Evolutionary conservation across 2,329 filamentous ascomycete species (phyloP).

Genomic region (Trichoderma oligosporum): DNA sequence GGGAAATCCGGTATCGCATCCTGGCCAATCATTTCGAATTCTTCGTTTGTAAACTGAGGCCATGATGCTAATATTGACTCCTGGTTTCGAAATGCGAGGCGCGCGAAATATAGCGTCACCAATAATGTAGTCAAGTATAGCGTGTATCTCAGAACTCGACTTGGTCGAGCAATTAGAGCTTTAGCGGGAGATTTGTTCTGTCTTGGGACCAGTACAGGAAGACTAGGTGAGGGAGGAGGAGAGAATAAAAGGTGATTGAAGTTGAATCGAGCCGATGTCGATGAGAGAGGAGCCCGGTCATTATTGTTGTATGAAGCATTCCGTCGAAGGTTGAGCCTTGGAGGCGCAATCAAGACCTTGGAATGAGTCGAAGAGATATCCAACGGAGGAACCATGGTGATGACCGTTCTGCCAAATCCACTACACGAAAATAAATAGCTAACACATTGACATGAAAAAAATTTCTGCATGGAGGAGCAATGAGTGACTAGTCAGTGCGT

Average conservation of each 20-base stretch:
- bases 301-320: conserved; percentile 54
- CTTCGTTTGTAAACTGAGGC: conserved; percentile 42
- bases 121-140: conserved; percentile 51
- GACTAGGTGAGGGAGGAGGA: conserved; percentile 65
- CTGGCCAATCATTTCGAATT: conserved; percentile 65
- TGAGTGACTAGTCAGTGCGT: neutral
- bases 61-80: conserved; percentile 30
- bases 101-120: conserved; percentile 48
- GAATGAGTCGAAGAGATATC: conserved; percentile 44
- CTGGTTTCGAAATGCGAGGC: conserved; percentile 29
- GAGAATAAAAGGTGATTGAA: conserved; percentile 66
- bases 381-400: conserved; percentile 45
- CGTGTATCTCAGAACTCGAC: conserved; percentile 53
- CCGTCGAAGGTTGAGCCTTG: conserved; percentile 56
- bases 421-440: neutral
- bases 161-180: conserved; percentile 47
- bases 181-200: conserved; percentile 58
- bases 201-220: conserved; percentile 64
- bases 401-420: neutral
- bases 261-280: conserved; percentile 59
- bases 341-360: conserved; percentile 52
- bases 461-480: neutral
- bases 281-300: conserved; percentile 52
- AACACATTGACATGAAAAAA: neutral
- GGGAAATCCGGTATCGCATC: conserved; percentile 66